A percentile compares a stretch with the other conserved stretches of the same genome.
Evolutionary conservation across 2,329 filamentous ascomycete species (phyloP).

Genomic region (Calonectria multiphialidica): DNA sequence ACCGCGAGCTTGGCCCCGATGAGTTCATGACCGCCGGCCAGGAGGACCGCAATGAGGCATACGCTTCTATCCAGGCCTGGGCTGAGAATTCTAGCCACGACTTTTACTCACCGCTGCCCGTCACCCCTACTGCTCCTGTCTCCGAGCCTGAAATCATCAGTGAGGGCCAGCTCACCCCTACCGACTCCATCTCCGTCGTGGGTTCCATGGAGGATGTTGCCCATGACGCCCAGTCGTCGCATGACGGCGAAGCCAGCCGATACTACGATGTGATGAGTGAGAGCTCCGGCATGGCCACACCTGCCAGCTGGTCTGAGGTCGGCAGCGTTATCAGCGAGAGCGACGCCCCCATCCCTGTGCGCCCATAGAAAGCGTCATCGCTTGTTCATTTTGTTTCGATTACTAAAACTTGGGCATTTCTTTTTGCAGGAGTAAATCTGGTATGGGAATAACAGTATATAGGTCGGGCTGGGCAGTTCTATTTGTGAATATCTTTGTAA

Average conservation of each 20-base stretch:
- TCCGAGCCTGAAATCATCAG: slow-evolving; percentile 66
- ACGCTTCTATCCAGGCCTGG: slow-evolving; percentile 75
- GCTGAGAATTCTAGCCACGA: slow-evolving; percentile 65
- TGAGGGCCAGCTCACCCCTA: slow-evolving; percentile 69
- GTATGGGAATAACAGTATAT: slow-evolving; percentile 21
- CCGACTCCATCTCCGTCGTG: slow-evolving; percentile 67
- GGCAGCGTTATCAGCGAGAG: slow-evolving; percentile 72
- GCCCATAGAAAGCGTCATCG: slow-evolving; percentile 38
- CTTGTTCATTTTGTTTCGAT: neutral
- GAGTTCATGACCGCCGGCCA: slow-evolving; percentile 67
- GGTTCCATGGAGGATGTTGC: slow-evolving; percentile 64
- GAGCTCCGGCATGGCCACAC: slow-evolving; percentile 70
- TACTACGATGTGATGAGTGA: slow-evolving; percentile 70
- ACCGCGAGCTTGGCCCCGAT: slow-evolving; percentile 52
- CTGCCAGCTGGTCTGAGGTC: slow-evolving; percentile 74
- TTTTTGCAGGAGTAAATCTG: slow-evolving; percentile 11
- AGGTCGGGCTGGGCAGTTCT: neutral
- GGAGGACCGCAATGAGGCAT: slow-evolving; percentile 61
- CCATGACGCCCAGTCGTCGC: slow-evolving; percentile 54
- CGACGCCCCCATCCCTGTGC: slow-evolving; percentile 53
- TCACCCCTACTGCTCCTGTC: slow-evolving; percentile 60
- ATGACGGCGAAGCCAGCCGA: slow-evolving; percentile 51
- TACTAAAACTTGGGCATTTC: slow-evolving; percentile 4
- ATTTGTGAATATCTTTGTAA: slow-evolving; percentile 15
- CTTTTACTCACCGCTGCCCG: slow-evolving; percentile 73